Evolutionary conservation across 108 stramenopile genomes (phyloP), one percentile per base, ranked within the genome.

Genomic region (Skeletonema costatum): DNA sequence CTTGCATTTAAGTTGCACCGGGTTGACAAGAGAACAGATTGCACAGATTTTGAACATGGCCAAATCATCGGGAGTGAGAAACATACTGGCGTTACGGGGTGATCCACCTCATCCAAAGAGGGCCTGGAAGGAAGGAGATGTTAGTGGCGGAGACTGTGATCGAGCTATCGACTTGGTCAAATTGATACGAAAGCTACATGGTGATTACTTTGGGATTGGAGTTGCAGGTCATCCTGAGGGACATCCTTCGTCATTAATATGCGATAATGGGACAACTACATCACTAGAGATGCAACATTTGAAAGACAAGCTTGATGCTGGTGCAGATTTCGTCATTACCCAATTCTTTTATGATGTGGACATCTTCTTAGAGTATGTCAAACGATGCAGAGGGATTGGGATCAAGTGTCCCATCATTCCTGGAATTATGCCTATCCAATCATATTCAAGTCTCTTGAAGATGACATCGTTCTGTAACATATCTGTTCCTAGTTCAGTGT

Each of bases 141-240:
- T 87, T 32, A 87, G 85, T 74, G 88, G 88, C 7, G 93, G 89
- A 39, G 84, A 96, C 59, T 94, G 96, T 59, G 77, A 82, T 33
- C 66, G 95, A 61, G 96, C 97, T 11, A 91, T 93, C 68, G 97
- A 98, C 78, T 79, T 99, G 71, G 97, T 98, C 36, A 81, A 80
- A 63, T 87, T 99, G 16, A 97, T 98, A 50, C 82, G 95, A 50
- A 83, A 88, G 46, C 71, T 91, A 78, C 92, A 97, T 86, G 98
- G 97, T 25, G 89, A 96, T 72, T 96, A 96, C 74, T 99, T 99
- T 75, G 86, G 97, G 46, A 88, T 99, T 59, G 98, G 89, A 12
- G 93, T 98, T 16, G 98, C 96, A 5, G 98, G 96, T 62, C 97
- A 98, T 84, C 98, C 98, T 4, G 97, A 99, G 75, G 93, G 92